Evolutionary conservation across 129 eudicot species (phyloP).

Genomic region (Dittrichia graveolens): DNA sequence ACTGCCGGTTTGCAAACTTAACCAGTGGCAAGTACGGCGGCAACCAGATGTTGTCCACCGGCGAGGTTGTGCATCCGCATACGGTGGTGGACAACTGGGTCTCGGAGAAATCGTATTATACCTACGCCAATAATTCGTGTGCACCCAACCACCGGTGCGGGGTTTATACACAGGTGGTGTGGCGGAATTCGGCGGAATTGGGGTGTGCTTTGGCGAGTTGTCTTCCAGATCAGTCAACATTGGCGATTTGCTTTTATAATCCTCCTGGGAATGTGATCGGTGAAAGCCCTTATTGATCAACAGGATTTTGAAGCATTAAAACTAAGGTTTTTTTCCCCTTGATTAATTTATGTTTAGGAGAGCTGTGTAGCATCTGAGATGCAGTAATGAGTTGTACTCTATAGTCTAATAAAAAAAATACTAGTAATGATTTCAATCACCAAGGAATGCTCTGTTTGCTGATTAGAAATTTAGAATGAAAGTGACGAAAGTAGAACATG

Average conservation of each 20-base stretch:
- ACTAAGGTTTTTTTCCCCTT: conserved; percentile 21
- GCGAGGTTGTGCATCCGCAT: conserved; percentile 47
- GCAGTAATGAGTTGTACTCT: conserved; percentile 20
- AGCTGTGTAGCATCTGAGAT: conserved; percentile 25
- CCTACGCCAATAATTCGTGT: conserved; percentile 63
- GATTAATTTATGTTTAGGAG: conserved; percentile 12
- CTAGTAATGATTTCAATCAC: not conserved
- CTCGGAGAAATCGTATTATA: conserved; percentile 66
- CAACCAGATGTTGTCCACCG: conserved; percentile 72
- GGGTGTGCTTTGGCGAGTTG: conserved; percentile 81
- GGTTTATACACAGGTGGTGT: conserved; percentile 92
- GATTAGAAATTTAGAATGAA: not conserved
- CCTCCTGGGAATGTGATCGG: conserved; percentile 92
- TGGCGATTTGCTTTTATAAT: conserved; percentile 81
- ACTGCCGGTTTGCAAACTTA: conserved; percentile 71
- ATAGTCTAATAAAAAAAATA: not conserved
- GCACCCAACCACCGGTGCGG: conserved; percentile 66
- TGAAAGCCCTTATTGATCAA: conserved; percentile 68
- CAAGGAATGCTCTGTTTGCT: not conserved
- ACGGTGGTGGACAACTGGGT: conserved; percentile 74
- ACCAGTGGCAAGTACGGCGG: conserved; percentile 67
- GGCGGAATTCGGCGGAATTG: conserved; percentile 69
- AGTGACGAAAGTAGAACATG: not conserved
- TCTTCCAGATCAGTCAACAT: conserved; percentile 43
- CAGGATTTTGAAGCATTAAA: not conserved